Evolutionary conservation across 352 stramenopile genomes (phyloP).

Genomic region (Aphanomyces cochlioides): DNA sequence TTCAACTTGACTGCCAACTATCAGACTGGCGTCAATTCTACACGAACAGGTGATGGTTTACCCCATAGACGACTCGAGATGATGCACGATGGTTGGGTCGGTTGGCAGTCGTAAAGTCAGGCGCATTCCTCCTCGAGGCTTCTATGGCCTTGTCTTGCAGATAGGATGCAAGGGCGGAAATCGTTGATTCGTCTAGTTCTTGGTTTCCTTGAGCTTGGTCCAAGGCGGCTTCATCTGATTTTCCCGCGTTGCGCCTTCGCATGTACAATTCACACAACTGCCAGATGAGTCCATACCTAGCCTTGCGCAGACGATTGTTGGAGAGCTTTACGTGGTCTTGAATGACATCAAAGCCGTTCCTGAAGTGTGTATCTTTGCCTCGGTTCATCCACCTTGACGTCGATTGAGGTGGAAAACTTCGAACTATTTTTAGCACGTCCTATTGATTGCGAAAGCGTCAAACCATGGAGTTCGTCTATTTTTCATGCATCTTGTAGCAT

Average conservation of each 20-base stretch:
- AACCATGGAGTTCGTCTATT: too few relatives aligned
- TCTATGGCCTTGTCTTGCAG: neutral
- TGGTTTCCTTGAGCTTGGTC: too few relatives aligned
- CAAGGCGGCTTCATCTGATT: too few relatives aligned
- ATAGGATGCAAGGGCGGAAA: neutral
- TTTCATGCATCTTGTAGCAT: too few relatives aligned
- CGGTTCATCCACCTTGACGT: neutral
- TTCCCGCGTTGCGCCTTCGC: too few relatives aligned
- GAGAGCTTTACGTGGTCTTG: constrained; percentile 27
- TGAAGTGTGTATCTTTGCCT: neutral
- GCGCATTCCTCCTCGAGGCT: neutral
- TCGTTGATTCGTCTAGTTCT: neutral
- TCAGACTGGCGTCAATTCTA: neutral
- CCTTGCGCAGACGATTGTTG: constrained; percentile 1
- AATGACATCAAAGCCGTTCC: constrained; percentile 28
- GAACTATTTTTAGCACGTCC: too few relatives aligned
- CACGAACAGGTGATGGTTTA: neutral
- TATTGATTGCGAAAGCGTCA: too few relatives aligned
- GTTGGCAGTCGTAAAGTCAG: neutral
- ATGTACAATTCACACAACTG: too few relatives aligned
- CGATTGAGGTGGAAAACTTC: too few relatives aligned
- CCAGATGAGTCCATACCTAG: too few relatives aligned
- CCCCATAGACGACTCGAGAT: constrained; percentile 1
- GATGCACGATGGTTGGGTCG: neutral
- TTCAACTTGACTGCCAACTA: constrained; percentile 17